Evolutionary conservation across 257 asterid species (phyloP).

Genomic region (Echites panduratus): DNA sequence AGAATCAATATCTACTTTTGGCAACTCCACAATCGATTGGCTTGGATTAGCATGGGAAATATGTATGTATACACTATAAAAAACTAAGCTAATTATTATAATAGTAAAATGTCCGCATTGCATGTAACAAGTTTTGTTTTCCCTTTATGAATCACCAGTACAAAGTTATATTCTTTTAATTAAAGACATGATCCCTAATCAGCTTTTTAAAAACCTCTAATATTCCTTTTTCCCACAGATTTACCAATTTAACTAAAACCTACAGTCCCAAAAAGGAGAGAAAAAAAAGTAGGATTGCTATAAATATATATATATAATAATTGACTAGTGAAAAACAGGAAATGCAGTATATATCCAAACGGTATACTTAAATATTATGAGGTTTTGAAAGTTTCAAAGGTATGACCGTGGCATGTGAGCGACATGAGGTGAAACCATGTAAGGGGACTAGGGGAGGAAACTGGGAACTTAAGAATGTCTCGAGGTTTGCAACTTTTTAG

Average conservation of each 20-base stretch:
- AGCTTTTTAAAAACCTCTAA: slow-evolving; percentile 4
- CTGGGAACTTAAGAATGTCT: slow-evolving; percentile 26
- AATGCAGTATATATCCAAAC: not conserved
- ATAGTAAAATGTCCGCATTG: slow-evolving; percentile 5
- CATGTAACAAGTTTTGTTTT: slow-evolving; percentile 1
- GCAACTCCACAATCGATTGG: not conserved
- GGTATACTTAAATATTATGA: not conserved
- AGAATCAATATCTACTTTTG: no score
- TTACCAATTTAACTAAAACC: not conserved
- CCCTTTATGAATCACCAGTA: slow-evolving; percentile 8
- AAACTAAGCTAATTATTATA: no score
- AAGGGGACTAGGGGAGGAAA: slow-evolving; percentile 1
- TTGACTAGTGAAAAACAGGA: no score
- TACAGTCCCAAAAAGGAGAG: no score
- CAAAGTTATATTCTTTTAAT: not conserved
- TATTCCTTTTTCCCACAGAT: slow-evolving; percentile 13
- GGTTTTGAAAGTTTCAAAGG: slow-evolving; percentile 14
- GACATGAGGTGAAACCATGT: slow-evolving; percentile 4
- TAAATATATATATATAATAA: no score
- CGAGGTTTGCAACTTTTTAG: slow-evolving; percentile 16
- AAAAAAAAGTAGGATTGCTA: no score
- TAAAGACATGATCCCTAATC: slow-evolving; percentile 12
- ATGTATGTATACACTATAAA: no score
- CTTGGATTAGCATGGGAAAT: no score
- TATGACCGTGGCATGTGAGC: slow-evolving; percentile 25